Evolutionary conservation across 352 stramenopile genomes (phyloP).

Genomic region (Globisporangium cystogenes): DNA sequence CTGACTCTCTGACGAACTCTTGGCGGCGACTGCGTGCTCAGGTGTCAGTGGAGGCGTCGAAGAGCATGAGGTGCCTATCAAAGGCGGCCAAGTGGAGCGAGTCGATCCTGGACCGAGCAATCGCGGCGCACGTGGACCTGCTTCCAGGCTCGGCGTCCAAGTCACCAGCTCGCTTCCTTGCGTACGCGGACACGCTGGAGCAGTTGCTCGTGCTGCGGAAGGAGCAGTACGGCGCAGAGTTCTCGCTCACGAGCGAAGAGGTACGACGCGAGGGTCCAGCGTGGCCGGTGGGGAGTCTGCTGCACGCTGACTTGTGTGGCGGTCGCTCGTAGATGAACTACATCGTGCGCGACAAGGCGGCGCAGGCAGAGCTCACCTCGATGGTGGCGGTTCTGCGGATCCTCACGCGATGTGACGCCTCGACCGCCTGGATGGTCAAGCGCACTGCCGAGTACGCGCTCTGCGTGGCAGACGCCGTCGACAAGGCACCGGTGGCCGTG

Average conservation of each 20-base stretch:
- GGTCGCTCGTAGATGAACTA: constrained; percentile 20
- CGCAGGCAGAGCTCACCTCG: background rate
- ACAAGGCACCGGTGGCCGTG: background rate
- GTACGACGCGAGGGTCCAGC: constrained; percentile 1
- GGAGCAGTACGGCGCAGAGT: constrained; percentile 10
- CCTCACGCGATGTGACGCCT: constrained; percentile 25
- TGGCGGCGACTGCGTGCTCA: constrained; percentile 6
- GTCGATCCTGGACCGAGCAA: constrained; percentile 29
- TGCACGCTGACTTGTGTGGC: background rate
- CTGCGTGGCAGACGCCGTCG: constrained; percentile 1
- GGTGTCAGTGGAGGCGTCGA: constrained; percentile 43
- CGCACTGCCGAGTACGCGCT: constrained; percentile 27
- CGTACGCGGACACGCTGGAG: constrained; percentile 23
- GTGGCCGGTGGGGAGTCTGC: background rate
- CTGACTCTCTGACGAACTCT: background rate
- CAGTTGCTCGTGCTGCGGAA: constrained; percentile 21
- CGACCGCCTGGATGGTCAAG: constrained; percentile 27
- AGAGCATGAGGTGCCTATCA: constrained; percentile 31
- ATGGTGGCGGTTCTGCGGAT: constrained; percentile 17
- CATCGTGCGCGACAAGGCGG: constrained; percentile 15
- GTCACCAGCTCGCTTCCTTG: constrained; percentile 6
- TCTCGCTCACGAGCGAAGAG: constrained; percentile 26
- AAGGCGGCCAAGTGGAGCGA: constrained; percentile 21
- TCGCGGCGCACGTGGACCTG: constrained; percentile 48
- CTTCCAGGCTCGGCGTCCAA: constrained; percentile 13